Evolutionary conservation across 75 land plant genomes (phyloP), one percentile per base, ranked within the genome.

Genomic region (Isoetes taiwanensis): DNA sequence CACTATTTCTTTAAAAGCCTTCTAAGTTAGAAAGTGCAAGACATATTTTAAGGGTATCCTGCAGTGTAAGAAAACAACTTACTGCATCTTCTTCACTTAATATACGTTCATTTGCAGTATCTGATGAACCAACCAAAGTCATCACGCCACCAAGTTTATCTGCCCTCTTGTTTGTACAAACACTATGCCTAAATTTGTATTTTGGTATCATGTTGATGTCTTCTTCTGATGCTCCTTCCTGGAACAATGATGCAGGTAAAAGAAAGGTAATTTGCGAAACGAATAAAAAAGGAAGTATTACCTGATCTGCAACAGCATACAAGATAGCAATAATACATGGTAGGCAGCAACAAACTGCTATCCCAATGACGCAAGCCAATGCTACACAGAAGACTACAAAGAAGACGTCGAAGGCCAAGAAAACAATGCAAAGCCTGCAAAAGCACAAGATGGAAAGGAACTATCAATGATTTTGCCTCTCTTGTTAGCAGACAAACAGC

Each of bases 181-280:
- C 62, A 66, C 52, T 37, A n/a, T 42, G 64, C 20, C 67, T 57
- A 52, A 81, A 85, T 34, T 66, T 81, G 55, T 66, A 78, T 52
- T 64, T 81, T 3, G 79, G 67, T 32, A 81, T 72, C 27, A 34
- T 31, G 30, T 54, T 68, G 42, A 81, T 73, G 57, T 85, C 85
- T 60, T 76, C 85, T 9, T 85, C 80, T n/a, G 82, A 71, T 43
- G 89, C 85, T 11, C 85, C 89, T 56, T 81, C 86, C 75, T 82
- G 70, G 28, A 25, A 28, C n/a, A n/a, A n/a, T n/a, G n/a, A n/a
- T n/a, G n/a, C n/a, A n/a, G n/a, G n/a, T n/a, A 46, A 46, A 16
- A 23, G 16, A n/a, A 46, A 46, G 9, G 39, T 14, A 37, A 37
- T n/a, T n/a, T n/a, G n/a, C n/a, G n/a, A n/a, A n/a, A n/a, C n/a